phyloP scores from a whole-genome alignment of 208 protist genomes.

The Borovskyia barvae region DNA sequence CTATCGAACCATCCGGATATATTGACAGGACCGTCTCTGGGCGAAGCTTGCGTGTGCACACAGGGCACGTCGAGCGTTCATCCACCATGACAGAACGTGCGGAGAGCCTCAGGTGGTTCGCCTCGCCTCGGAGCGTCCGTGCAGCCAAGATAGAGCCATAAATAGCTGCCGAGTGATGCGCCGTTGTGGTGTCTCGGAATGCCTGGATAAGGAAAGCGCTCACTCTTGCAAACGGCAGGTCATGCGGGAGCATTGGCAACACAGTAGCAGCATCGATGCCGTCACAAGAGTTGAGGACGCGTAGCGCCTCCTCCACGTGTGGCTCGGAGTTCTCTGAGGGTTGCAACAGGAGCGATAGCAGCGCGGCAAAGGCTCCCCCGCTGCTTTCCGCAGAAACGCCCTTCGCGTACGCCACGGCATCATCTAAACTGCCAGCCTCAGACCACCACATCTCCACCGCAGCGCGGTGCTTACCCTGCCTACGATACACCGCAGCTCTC shows the following conservation, averaged over 20 bases:
- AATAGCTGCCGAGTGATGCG: constrained; percentile 30
- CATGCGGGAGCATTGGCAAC: constrained; percentile 66
- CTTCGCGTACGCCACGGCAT: constrained; percentile 52
- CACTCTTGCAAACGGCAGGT: constrained; percentile 33
- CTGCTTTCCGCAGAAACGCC: constrained; percentile 29
- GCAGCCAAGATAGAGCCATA: constrained; percentile 30
- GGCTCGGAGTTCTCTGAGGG: constrained; percentile 6
- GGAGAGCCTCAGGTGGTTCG: constrained; percentile 19
- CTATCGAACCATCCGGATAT: constrained; percentile 65
- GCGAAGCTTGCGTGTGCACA: constrained; percentile 55
- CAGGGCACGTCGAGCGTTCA: constrained; percentile 44
- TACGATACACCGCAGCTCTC: constrained; percentile 58
- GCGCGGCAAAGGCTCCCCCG: constrained; percentile 34
- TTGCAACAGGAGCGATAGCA: constrained; percentile 38
- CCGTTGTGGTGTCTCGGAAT: constrained; percentile 34
- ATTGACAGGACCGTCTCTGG: constrained; percentile 55
- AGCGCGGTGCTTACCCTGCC: constrained; percentile 43
- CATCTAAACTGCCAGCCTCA: constrained; percentile 36
- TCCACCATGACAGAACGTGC: constrained; percentile 22
- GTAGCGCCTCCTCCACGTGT: constrained; percentile 38
- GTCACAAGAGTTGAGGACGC: constrained; percentile 40
- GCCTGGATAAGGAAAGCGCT: constrained; percentile 46
- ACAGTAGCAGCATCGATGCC: constrained; percentile 40
- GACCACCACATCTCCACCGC: constrained; percentile 65
- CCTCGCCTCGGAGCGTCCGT: constrained; percentile 20